Evolutionary conservation across 129 eudicot species (phyloP).

Genomic region (Dittrichia graveolens): DNA sequence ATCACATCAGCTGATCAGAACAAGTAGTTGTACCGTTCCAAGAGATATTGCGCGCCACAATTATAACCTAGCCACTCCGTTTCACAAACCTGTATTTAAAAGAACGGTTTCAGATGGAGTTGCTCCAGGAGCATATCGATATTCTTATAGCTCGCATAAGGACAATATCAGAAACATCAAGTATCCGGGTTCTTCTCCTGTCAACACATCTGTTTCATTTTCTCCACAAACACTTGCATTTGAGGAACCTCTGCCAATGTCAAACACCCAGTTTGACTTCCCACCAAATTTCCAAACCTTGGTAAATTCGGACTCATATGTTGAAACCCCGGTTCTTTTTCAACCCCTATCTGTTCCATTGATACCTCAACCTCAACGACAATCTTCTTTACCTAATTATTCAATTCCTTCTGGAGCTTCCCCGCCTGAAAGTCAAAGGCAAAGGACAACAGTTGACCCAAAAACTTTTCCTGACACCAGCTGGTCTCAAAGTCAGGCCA

Average conservation of each 20-base stretch:
- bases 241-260: constrained; percentile 14
- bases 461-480: constrained; percentile 23
- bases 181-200: constrained; percentile 22
- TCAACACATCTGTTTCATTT: constrained; percentile 8
- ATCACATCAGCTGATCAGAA: constrained; percentile 42
- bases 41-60: constrained; percentile 28
- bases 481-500: constrained; percentile 29
- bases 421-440: constrained; percentile 33
- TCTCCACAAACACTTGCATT: constrained; percentile 15
- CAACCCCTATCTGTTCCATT: constrained; percentile 22
- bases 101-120: constrained; percentile 37
- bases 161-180: constrained; percentile 19
- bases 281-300: constrained; percentile 12
- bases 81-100: constrained; percentile 47
- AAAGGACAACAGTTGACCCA: constrained; percentile 28
- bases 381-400: constrained; percentile 20
- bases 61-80: constrained; percentile 33
- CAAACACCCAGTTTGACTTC: constrained; percentile 23
- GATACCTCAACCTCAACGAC: constrained; percentile 26
- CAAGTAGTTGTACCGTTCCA: constrained; percentile 32
- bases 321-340: constrained; percentile 27
- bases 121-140: constrained; percentile 19
- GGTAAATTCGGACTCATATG: neutral
- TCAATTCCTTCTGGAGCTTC: constrained; percentile 28
- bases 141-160: constrained; percentile 21